phyloP scores from a whole-genome alignment of 2,329 filamentous ascomycete genomes.

The Alternaria gansuensis region DNA sequence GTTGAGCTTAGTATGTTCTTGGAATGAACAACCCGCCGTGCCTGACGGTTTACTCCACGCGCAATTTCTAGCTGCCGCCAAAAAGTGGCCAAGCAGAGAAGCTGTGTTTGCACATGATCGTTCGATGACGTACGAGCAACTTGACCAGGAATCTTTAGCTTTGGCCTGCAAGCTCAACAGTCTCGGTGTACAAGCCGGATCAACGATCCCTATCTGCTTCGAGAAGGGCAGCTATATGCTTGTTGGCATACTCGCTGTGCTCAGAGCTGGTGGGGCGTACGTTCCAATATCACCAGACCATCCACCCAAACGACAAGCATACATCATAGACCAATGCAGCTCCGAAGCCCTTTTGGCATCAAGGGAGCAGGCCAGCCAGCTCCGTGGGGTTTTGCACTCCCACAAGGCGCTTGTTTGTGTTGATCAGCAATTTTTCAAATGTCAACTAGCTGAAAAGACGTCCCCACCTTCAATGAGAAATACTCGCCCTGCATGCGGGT shows the following conservation, averaged over 20 bases:
- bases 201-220: neutral
- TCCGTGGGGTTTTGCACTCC: neutral
- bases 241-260: neutral
- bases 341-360: neutral
- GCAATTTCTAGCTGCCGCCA: neutral
- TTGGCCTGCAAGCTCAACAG: neutral
- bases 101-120: neutral
- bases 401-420: neutral
- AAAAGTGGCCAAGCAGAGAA: neutral
- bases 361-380: neutral
- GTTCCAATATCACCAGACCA: slow-evolving; percentile 1
- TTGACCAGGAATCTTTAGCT: neutral
- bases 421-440: neutral
- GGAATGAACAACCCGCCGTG: neutral
- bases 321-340: neutral
- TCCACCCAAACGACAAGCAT: neutral
- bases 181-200: neutral
- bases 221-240: neutral
- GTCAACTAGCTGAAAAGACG: neutral
- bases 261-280: neutral
- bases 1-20: neutral
- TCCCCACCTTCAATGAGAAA: neutral
- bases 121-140: neutral
- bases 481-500: neutral
- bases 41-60: neutral